Evolutionary conservation across 1,284 basidiomycete genomes (phyloP), one percentile per base, ranked within the genome.

Genomic region (Melampsora americana): DNA sequence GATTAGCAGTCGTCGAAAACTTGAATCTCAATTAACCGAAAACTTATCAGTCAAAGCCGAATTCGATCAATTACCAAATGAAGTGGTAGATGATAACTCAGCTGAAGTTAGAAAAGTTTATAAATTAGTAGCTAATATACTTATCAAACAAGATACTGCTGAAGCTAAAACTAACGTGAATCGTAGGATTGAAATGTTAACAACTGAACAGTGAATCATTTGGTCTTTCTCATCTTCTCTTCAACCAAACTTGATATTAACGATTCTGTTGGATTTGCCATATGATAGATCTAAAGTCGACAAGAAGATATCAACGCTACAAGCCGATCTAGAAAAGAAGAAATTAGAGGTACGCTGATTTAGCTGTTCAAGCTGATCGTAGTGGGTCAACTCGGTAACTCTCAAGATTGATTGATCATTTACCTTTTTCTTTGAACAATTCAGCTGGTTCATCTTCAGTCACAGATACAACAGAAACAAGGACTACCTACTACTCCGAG

Each of bases 161-260:
- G 96, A 98, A 80, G 95, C 95, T 12, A 92, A 91, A 82, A 85
- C 85, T 76, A 97, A 95, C 81, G 92, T 99, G 42, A 89, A 93
- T 78, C 97, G 92, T 77, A 89, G 95, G 6, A 84, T 99, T 53
- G 92, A 93, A 78, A 97, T 93, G 84, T 98, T 99, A 81, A 86
- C 85, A 70, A 85, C 87, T 66, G 95, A 99, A 83, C 92, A 96
- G 95, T 97, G 78, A 77, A 91, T 86, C 5, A 28, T 2, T 32
- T 39, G n/a, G n/a, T n/a, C 48, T 20, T 56, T 7, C 39, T 23
- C 59, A 61, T 44, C 48, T 71, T 53, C 39, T 20, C 16, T 28
- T 30, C 6, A 32, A 11, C 32, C 5, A 12, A 18, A 46, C 26
- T 39, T 35, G 18, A 2, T 12, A 1, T 35, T 42, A 7, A 39